phyloP scores from a whole-genome alignment of 2,329 filamentous ascomycete species.

The Penicillium sp. region DNA sequence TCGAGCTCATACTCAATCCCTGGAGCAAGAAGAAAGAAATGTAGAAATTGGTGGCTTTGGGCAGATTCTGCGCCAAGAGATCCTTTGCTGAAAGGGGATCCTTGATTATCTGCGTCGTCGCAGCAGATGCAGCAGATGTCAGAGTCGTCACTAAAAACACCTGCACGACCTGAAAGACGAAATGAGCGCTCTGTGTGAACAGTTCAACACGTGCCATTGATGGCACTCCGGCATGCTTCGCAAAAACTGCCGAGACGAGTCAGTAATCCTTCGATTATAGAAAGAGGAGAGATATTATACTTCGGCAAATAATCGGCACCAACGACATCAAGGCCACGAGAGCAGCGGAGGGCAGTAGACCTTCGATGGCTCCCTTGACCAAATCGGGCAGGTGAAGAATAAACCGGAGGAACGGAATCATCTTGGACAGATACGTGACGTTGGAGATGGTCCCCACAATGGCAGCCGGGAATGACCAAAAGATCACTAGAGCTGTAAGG shows the following conservation, averaged over 20 bases:
- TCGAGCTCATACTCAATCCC: slow-evolving; percentile 70
- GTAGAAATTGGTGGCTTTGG: slow-evolving; percentile 89
- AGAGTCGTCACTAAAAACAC: slow-evolving; percentile 86
- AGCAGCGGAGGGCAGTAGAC: slow-evolving; percentile 73
- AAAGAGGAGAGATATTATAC: slow-evolving; percentile 44
- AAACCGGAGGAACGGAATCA: slow-evolving; percentile 63
- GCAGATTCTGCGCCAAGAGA: slow-evolving; percentile 69
- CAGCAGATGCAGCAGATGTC: slow-evolving; percentile 71
- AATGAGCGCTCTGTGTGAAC: slow-evolving; percentile 87
- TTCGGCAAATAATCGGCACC: slow-evolving; percentile 74
- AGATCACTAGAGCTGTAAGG: slow-evolving; percentile 73
- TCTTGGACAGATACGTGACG: slow-evolving; percentile 59
- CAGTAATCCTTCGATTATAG: background rate
- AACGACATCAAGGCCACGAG: slow-evolving; percentile 81
- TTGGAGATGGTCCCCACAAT: slow-evolving; percentile 86
- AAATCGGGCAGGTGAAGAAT: slow-evolving; percentile 64
- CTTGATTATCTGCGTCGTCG: slow-evolving; percentile 60
- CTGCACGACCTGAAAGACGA: slow-evolving; percentile 67
- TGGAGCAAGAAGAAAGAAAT: slow-evolving; percentile 93
- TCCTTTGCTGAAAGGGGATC: slow-evolving; percentile 61
- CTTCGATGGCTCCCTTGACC: slow-evolving; percentile 75
- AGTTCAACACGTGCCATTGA: slow-evolving; percentile 76
- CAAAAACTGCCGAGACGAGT: slow-evolving; percentile 54
- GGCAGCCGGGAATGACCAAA: slow-evolving; percentile 74
- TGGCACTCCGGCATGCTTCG: slow-evolving; percentile 73